Conservation (phyloP, 257 asterid genomes). For the Solanum stenotomum region DNA sequence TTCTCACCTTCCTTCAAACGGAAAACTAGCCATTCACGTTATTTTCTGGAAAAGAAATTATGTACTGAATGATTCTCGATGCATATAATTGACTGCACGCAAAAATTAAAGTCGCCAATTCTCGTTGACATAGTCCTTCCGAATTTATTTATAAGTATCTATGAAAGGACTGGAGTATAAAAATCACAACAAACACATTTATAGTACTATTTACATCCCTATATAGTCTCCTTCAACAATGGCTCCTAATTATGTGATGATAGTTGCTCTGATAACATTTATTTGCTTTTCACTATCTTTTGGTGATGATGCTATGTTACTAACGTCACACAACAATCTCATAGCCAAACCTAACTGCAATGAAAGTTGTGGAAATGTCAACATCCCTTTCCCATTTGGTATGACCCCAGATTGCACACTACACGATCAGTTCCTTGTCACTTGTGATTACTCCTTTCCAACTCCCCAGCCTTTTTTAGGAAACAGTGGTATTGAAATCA, state of each 20-base stretch:
- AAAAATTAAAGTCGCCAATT: background rate
- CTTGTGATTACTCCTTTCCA: background rate
- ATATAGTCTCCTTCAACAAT: background rate
- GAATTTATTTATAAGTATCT: background rate
- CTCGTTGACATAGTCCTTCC: background rate
- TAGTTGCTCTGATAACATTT: background rate
- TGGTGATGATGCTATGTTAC: background rate
- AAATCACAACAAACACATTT: background rate
- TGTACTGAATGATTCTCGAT: too few species aligned
- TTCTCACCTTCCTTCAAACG: background rate
- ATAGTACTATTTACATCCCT: background rate
- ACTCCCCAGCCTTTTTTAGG: background rate
- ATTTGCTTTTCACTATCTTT: background rate
- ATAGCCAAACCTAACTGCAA: conserved; percentile 13
- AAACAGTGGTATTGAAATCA: background rate
- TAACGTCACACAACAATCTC: background rate
- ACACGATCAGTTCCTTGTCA: background rate
- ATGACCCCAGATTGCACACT: conserved; percentile 1
- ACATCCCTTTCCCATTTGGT: conserved; percentile 38
- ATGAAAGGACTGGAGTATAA: background rate
- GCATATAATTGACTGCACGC: too few species aligned
- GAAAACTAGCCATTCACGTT: background rate
- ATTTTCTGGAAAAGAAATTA: background rate
- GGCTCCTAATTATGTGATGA: background rate
- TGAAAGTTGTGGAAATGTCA: conserved; percentile 16